phyloP scores from a whole-genome alignment of 805 yeast genomes.

The Candida succiphila region DNA sequence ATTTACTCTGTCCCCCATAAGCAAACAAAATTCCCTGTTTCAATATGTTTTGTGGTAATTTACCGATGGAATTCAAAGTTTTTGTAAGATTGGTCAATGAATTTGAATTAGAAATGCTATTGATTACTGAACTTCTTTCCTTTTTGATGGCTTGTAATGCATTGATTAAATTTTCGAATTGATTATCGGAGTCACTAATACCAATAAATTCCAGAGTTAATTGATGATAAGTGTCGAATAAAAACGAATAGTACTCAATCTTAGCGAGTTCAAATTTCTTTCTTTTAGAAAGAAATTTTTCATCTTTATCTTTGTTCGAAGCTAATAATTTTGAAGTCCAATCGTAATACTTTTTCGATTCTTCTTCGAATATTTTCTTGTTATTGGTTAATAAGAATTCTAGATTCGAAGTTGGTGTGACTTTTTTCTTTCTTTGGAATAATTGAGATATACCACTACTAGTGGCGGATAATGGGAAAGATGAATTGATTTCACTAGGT shows the following conservation, averaged over 20 bases:
- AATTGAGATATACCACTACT: not conserved
- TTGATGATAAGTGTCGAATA: conserved; percentile 13
- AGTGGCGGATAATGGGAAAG: not conserved
- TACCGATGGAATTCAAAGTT: conserved; percentile 5
- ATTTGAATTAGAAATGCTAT: conserved; percentile 6
- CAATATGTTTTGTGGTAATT: conserved; percentile 36
- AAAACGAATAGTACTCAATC: conserved; percentile 18
- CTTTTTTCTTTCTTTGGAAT: not conserved
- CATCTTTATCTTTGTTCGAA: conserved; percentile 24
- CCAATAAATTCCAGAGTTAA: not conserved
- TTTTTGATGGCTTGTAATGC: conserved; percentile 6
- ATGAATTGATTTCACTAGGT: not conserved
- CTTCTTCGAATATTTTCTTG: conserved; percentile 24
- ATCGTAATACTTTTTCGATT: conserved; percentile 25
- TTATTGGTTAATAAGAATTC: conserved; percentile 8
- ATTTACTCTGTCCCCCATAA: conserved; percentile 49
- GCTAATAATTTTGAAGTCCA: conserved; percentile 24
- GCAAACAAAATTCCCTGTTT: conserved; percentile 42
- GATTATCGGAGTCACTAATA: conserved; percentile 2
- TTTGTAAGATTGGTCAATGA: not conserved
- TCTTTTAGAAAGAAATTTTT: conserved; percentile 19
- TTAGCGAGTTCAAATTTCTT: conserved; percentile 21
- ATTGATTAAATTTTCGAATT: conserved; percentile 4
- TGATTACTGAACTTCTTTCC: conserved; percentile 10
- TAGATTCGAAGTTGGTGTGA: conserved; percentile 2